Evolutionary conservation across 192 early-diverging fungal genomes (phyloP), one percentile per base, ranked within the genome.

Genomic region (Coemansia sp.): DNA sequence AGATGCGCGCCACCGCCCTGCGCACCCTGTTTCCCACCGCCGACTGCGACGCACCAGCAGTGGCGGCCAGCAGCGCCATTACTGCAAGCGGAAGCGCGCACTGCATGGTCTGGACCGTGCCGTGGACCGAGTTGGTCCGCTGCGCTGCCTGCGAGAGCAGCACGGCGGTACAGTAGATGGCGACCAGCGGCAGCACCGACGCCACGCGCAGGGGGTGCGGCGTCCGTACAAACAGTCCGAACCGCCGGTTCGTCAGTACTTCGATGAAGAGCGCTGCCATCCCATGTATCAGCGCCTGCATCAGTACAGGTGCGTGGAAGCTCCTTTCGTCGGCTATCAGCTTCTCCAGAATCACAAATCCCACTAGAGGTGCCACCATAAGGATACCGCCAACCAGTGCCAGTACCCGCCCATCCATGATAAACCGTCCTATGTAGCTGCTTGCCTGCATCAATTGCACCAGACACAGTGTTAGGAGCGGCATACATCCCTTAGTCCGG

Each of bases 41-140:
- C 47, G 25, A 28, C 22, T 47, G 44, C 28, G 25, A 30, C 57
- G 25, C 13, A 29, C 29, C 0, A 11, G n/a, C n/a, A n/a, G 13
- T 36, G 28, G 28, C 23, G 23, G 36, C 36, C 27, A n/a, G 22
- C 48, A 63, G 52, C 37, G 34, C 37, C 29, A 64, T n/a, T 6
- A 64, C 61, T 11, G 67, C 50, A 13, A 57, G 8, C 11, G 75
- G 75, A 41, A 68, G 47, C 31, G 61, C 27, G 11, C 65, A 55
- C 62, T 72, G 69, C 0, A 42, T 34, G 11, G 62, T 47, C 54
- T 68, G 66, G 44, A 42, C 61, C 6, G 69, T 62, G 44, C 75
- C 75, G 31, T 72, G 69, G 19, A 64, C 62, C 0, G 69, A 65
- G 41, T 62, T 60, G 2, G 56, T 3, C 37, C 47, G 30, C 27